Evolutionary conservation across 192 early-diverging fungal genomes (phyloP), one percentile per base, ranked within the genome.

Genomic region (Coemansia sp.): DNA sequence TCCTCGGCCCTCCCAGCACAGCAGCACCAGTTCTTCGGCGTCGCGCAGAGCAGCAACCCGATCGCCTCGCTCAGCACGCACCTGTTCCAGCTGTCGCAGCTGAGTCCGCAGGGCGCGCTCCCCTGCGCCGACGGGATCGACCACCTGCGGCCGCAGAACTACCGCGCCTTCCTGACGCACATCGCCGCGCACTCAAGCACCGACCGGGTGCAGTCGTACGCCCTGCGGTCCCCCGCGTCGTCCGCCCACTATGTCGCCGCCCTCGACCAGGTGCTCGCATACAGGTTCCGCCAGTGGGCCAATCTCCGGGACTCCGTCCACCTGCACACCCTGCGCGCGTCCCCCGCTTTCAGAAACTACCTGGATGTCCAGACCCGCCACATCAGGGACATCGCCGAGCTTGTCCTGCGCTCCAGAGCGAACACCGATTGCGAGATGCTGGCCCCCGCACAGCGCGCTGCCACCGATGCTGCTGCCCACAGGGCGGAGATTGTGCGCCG

Each of bases 51-150:
- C 63, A 95, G 94, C 77, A 93, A 93, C 57, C 89, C 87, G 11
- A 93, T 95, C 68, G 87, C 95, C 57, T 94, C 93, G n/a, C 86
- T 91, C 44, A 87, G 87, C 56, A 94, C 94, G 49, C 95, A 96
- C 65, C 69, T 96, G 53, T 81, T 96, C 58, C 90, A 93, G 83
- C 82, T 96, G 54, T 92, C 93, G 8, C 77, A 83, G 19, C 72
- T 79, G 56, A 93, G 94, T 85, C 94, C 93, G 38, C 81, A 86
- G 15, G 94, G 95, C 72, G 87, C 93, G 0, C 80, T 96, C 56
- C 94, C 93, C 0, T 87, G 87, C 38, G 87, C 90, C 15, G 68
- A 93, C 61, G 84, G 85, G 40, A 90, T 95, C 48, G 94, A 95
- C 74, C 72, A 88, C 38, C 81, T 85, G 21, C 78, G 94, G 10